phyloP scores from a whole-genome alignment of 1,284 basidiomycete species.

The Fomitopsis schrenkii region DNA sequence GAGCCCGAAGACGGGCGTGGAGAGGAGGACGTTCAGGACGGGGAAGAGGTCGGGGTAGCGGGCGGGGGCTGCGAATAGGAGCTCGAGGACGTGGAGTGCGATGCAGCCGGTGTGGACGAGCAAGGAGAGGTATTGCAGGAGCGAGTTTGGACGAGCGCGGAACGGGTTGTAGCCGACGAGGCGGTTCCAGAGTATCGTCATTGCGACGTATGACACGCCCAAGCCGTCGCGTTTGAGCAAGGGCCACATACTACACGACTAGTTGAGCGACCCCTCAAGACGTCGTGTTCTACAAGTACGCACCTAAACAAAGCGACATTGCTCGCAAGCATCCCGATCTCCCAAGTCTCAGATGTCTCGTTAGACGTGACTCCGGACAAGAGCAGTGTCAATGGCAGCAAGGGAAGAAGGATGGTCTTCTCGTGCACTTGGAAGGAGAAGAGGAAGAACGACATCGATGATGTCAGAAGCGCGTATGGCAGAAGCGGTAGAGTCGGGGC shows the following conservation, averaged over 20 bases:
- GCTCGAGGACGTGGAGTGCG: conserved; percentile 62
- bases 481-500: conserved; percentile 57
- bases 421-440: conserved; percentile 97
- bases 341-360: conserved; percentile 62
- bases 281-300: neutral
- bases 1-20: conserved; percentile 73
- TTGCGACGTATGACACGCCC: conserved; percentile 67
- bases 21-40: conserved; percentile 83
- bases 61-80: conserved; percentile 54
- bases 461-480: conserved; percentile 68
- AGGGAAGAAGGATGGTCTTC: conserved; percentile 86
- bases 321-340: conserved; percentile 77
- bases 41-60: conserved; percentile 85
- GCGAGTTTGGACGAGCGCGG: conserved; percentile 34
- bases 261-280: neutral
- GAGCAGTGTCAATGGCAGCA: conserved; percentile 80
- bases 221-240: conserved; percentile 79
- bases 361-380: conserved; percentile 53
- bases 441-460: conserved; percentile 86
- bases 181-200: conserved; percentile 77
- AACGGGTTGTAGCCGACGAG: conserved; percentile 75
- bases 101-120: conserved; percentile 54
- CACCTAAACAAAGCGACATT: conserved; percentile 90
- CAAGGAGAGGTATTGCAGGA: conserved; percentile 59
- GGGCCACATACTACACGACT: conserved; percentile 78